Evolutionary conservation across 805 yeast genomes (phyloP).

Genomic region (Ogataea chonburiensis): DNA sequence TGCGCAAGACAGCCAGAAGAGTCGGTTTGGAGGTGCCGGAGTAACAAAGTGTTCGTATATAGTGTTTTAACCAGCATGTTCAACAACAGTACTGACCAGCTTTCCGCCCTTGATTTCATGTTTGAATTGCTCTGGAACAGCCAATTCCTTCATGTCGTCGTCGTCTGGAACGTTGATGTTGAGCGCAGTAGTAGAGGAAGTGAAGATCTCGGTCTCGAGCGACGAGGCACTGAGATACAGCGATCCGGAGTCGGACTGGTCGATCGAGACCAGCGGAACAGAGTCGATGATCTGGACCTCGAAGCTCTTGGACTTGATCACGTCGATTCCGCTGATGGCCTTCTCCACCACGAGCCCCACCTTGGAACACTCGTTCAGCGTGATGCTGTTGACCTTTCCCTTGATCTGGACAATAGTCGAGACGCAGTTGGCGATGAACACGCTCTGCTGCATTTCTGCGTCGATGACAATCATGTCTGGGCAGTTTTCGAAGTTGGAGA

Average conservation of each 20-base stretch:
- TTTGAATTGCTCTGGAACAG: constrained; percentile 90
- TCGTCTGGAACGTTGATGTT: constrained; percentile 80
- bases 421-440: constrained; percentile 80
- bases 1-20: constrained; percentile 74
- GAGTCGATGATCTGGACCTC: constrained; percentile 84
- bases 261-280: constrained; percentile 81
- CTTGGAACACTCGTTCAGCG: constrained; percentile 68
- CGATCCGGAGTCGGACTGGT: constrained; percentile 84
- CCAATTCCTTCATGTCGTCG: constrained; percentile 75
- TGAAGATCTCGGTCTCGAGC: constrained; percentile 73
- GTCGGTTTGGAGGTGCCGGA: constrained; percentile 82
- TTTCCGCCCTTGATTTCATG: constrained; percentile 64
- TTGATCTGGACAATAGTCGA: constrained; percentile 74
- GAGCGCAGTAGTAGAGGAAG: constrained; percentile 81
- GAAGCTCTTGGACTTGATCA: constrained; percentile 76
- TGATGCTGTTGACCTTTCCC: constrained; percentile 89
- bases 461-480: constrained; percentile 67
- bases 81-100: constrained; percentile 70
- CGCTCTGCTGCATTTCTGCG: constrained; percentile 82
- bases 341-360: constrained; percentile 81
- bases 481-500: constrained; percentile 70
- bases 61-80: constrained; percentile 63
- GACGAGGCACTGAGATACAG: constrained; percentile 74
- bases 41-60: constrained; percentile 12
- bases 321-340: constrained; percentile 82